Conservation (phyloP, 2,329 filamentous ascomycete species). For the Lachnum nothofagi region DNA sequence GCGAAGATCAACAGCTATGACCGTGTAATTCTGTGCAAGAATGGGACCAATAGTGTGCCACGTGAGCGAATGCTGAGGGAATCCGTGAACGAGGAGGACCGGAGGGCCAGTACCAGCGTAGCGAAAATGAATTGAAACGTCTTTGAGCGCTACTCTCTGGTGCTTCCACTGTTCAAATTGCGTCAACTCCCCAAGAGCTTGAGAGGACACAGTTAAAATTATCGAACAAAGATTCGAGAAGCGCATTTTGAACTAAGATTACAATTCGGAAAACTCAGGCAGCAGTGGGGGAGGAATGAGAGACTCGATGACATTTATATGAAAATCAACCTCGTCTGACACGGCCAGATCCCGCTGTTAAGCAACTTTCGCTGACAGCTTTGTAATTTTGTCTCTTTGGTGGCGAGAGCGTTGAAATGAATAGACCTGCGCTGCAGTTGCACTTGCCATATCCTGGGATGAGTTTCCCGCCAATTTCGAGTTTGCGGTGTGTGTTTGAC, state of each 20-base stretch:
- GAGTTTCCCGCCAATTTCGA: no score
- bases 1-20: conserved; percentile 45
- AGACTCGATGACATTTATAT: no score
- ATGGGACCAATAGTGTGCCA: conserved; percentile 43
- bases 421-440: no score
- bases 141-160: background rate
- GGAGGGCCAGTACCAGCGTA: conserved; percentile 34
- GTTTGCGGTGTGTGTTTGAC: no score
- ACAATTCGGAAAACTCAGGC: no score
- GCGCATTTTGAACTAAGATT: background rate
- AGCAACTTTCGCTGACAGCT: no score
- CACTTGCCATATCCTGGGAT: no score
- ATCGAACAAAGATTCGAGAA: background rate
- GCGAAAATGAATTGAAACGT: conserved; percentile 40
- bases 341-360: no score
- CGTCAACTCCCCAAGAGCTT: background rate
- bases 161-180: conserved; percentile 1
- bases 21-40: conserved; percentile 37
- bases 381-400: no score
- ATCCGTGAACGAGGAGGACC: conserved; percentile 46
- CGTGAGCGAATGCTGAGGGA: conserved; percentile 46
- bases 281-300: no score
- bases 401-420: no score
- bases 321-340: no score
- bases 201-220: background rate